These are phyloP conservation scores for Aspergillus homomorphus DNA, from an alignment of 495 filamentous ascomycete species.

Conservation along the genomic window DNA sequence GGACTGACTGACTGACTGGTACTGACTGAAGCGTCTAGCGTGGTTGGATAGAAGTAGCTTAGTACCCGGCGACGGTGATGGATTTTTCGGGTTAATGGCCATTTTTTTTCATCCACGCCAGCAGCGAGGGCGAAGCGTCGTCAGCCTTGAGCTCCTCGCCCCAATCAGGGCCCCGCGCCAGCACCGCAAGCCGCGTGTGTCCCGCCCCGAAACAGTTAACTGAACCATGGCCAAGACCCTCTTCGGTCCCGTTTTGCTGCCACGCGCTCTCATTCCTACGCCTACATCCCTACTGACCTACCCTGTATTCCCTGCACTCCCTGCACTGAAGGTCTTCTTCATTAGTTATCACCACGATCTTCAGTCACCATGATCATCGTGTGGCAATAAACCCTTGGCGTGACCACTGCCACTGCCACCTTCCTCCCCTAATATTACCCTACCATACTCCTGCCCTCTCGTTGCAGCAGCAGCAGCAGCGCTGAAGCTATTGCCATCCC, in stretches of 20 bases:
- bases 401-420: background rate
- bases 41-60: constrained; percentile 1
- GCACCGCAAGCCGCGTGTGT: constrained; percentile 45
- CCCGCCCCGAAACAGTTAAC: constrained; percentile 31
- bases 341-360: background rate
- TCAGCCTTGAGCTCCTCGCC: constrained; percentile 37
- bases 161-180: constrained; percentile 43
- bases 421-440: background rate
- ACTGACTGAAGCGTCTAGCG: background rate
- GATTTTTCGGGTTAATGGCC: constrained; percentile 15
- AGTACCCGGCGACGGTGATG: constrained; percentile 6
- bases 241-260: constrained; percentile 10
- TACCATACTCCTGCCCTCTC: background rate
- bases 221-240: constrained; percentile 31
- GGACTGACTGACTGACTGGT: background rate
- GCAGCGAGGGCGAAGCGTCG: constrained; percentile 40
- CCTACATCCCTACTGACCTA: background rate
- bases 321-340: background rate
- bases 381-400: background rate
- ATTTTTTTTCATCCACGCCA: constrained; percentile 26
- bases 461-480: background rate
- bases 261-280: constrained; percentile 2
- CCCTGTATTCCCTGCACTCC: background rate
- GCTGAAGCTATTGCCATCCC: background rate
- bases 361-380: too few relatives aligned